phyloP scores from a whole-genome alignment of 129 eudicot species.

The Oenanthe sinensis region DNA sequence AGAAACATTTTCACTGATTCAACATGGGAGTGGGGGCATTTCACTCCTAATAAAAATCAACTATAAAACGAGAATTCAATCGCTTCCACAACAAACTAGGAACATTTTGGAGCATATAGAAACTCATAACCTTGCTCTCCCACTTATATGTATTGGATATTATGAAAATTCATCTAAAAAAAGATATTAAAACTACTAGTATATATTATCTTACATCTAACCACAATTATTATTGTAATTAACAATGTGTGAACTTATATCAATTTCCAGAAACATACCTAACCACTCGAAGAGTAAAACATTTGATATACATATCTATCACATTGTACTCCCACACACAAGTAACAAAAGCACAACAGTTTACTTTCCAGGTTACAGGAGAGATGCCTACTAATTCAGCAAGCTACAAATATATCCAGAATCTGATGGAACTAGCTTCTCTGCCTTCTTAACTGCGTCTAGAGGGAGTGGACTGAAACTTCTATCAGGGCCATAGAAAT shows the following conservation, averaged over 20 bases:
- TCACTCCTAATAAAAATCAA: too few species aligned
- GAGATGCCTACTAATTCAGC: constrained; percentile 24
- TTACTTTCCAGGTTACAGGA: neutral
- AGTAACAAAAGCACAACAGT: neutral
- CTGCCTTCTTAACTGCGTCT: constrained; percentile 59
- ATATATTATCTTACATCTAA: neutral
- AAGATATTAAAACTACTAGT: neutral
- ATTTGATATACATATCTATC: neutral
- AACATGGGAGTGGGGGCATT: neutral
- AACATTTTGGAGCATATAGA: neutral
- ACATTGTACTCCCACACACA: neutral
- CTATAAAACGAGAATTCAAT: too few species aligned
- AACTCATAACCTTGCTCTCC: neutral
- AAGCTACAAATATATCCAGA: constrained; percentile 56
- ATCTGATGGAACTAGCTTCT: constrained; percentile 36
- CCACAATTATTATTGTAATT: neutral
- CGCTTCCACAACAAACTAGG: too few species aligned
- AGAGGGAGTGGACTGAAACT: constrained; percentile 70
- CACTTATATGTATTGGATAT: neutral
- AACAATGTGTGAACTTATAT: neutral
- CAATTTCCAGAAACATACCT: neutral
- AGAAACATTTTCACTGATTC: neutral
- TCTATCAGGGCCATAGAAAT: constrained; percentile 84
- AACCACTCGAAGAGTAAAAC: neutral
- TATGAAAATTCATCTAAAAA: neutral